Conservation (phyloP, 2,329 filamentous ascomycete genomes). For the Nemania bipapillata region DNA sequence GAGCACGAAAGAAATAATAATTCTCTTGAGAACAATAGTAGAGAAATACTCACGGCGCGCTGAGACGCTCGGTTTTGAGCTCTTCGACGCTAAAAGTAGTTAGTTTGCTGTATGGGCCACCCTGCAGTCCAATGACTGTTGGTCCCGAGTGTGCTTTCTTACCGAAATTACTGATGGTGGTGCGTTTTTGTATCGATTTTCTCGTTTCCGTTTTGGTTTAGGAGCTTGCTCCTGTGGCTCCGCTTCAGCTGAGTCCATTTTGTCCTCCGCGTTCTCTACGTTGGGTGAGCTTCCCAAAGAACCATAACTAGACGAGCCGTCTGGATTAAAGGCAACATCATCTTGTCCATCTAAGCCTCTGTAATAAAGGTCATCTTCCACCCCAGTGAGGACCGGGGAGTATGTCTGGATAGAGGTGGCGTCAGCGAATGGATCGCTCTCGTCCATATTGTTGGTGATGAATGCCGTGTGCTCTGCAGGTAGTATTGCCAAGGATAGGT, state of each 20-base stretch:
- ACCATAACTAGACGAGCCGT: neutral
- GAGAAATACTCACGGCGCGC: conserved; percentile 54
- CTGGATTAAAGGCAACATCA: too few species aligned
- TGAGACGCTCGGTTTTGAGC: conserved; percentile 71
- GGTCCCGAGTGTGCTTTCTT: conserved; percentile 41
- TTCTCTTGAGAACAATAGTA: neutral
- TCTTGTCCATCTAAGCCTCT: too few species aligned
- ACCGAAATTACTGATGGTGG: conserved; percentile 62
- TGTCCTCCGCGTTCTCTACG: neutral
- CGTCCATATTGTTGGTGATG: too few species aligned
- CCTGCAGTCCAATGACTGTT: neutral
- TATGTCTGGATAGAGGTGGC: neutral
- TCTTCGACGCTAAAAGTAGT: conserved; percentile 61
- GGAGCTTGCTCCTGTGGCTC: conserved; percentile 43
- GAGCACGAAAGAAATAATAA: neutral
- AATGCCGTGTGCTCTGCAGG: too few species aligned
- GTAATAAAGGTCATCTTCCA: too few species aligned
- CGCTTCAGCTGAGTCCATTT: conserved; percentile 25
- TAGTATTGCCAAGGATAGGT: too few species aligned
- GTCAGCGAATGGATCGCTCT: too few species aligned
- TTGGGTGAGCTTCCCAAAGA: neutral
- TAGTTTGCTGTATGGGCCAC: conserved; percentile 29
- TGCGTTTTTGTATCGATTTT: conserved; percentile 65
- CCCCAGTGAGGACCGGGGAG: too few species aligned
- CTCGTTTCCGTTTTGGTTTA: conserved; percentile 61